phyloP scores from a whole-genome alignment of 2,329 filamentous ascomycete genomes.

The Chaetomium sp. region DNA sequence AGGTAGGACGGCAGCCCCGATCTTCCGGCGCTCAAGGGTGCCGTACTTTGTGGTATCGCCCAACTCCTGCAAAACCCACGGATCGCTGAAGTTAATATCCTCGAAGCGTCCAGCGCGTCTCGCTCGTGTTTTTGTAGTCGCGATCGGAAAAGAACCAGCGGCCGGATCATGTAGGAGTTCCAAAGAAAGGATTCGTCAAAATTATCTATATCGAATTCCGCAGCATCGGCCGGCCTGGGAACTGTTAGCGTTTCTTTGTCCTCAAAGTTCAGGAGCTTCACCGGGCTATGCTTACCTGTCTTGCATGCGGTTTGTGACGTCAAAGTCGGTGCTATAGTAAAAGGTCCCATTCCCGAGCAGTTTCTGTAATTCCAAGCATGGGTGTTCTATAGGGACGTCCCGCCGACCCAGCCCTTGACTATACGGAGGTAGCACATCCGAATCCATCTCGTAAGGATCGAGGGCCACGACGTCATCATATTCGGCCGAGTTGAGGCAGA shows the following conservation, averaged over 20 bases:
- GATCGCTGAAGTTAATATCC: slow-evolving; percentile 88
- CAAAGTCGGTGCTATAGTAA: slow-evolving; percentile 98
- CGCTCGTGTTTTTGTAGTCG: slow-evolving; percentile 70
- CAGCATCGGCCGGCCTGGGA: slow-evolving; percentile 62
- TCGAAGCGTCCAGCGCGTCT: slow-evolving; percentile 72
- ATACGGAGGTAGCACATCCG: slow-evolving; percentile 43
- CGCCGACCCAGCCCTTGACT: slow-evolving; percentile 52
- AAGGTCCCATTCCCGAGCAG: slow-evolving; percentile 89
- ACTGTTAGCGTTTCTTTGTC: slow-evolving; percentile 17
- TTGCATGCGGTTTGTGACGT: slow-evolving; percentile 87
- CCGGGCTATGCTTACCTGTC: slow-evolving; percentile 52
- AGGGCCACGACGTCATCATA: slow-evolving; percentile 70
- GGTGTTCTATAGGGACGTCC: slow-evolving; percentile 73
- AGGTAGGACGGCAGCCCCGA: slow-evolving; percentile 75
- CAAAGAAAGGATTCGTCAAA: slow-evolving; percentile 90
- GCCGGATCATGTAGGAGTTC: slow-evolving; percentile 98
- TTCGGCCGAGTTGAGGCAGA: slow-evolving; percentile 79
- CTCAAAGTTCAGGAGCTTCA: neutral
- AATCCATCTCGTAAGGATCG: slow-evolving; percentile 47
- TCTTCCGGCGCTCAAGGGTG: slow-evolving; percentile 58
- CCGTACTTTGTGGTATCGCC: slow-evolving; percentile 69
- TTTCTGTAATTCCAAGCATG: slow-evolving; percentile 85
- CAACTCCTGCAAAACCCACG: slow-evolving; percentile 86
- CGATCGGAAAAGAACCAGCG: slow-evolving; percentile 81
- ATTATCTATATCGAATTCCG: slow-evolving; percentile 83